A percentile compares a stretch with the other conserved stretches of the same genome.
phyloP scores from a whole-genome alignment of 345 rosid genomes.

The Melaleuca alternifolia region DNA sequence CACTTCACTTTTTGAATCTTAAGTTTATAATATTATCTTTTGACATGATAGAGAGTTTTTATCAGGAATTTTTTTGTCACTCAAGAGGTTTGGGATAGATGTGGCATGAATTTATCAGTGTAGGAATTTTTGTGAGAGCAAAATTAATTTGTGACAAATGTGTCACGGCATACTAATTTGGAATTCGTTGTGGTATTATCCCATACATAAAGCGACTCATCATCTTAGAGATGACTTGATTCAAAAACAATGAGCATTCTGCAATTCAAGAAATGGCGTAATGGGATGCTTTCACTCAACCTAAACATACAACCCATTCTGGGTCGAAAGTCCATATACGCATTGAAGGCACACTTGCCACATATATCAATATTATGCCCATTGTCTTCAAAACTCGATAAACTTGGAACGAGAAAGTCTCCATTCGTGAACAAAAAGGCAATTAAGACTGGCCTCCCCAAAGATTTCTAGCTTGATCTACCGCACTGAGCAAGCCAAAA shows the following conservation, averaged over 20 bases:
- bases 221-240: background rate
- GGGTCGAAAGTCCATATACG: background rate
- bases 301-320: background rate
- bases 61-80: too few relatives aligned
- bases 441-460: background rate
- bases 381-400: background rate
- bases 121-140: too few relatives aligned
- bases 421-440: background rate
- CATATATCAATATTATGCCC: rapidly evolving
- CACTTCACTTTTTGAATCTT: too few relatives aligned
- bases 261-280: background rate
- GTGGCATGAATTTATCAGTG: too few relatives aligned
- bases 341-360: background rate
- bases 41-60: too few relatives aligned
- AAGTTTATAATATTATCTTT: too few relatives aligned
- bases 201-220: background rate
- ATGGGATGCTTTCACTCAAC: background rate
- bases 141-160: too few relatives aligned
- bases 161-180: too few relatives aligned
- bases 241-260: background rate
- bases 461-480: too few relatives aligned
- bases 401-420: background rate
- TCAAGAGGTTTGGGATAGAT: too few relatives aligned
- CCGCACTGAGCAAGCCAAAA: background rate
- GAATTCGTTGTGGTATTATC: too few relatives aligned